These are phyloP conservation scores for Sphaceloma murrayae DNA, from an alignment of 2,329 filamentous ascomycete genomes.

Conservation along the genomic window DNA sequence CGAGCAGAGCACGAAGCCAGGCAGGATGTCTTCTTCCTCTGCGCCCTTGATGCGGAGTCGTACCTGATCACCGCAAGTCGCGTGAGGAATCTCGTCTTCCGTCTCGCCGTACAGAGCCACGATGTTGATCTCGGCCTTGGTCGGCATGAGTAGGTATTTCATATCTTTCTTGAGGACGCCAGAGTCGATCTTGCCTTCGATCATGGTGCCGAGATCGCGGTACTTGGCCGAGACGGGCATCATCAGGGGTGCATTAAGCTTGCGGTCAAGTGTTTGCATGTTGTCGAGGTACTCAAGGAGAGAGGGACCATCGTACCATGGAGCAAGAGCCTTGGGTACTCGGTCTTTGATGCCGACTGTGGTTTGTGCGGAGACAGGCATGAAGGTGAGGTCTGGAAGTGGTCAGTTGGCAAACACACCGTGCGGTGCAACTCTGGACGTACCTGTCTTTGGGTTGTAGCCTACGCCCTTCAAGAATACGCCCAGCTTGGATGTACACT, in stretches of 20 bases:
- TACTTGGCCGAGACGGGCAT: conserved; percentile 97
- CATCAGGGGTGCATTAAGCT: conserved; percentile 97
- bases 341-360: conserved; percentile 81
- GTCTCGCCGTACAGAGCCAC: conserved; percentile 88
- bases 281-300: conserved; percentile 90
- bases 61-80: conserved; percentile 89
- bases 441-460: conserved; percentile 73
- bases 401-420: conserved; percentile 15
- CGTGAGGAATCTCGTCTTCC: conserved; percentile 76
- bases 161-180: conserved; percentile 87
- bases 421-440: too few species aligned
- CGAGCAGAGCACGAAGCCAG: conserved; percentile 92
- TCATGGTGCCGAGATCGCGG: conserved; percentile 91
- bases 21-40: conserved; percentile 93
- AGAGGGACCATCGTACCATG: conserved; percentile 84
- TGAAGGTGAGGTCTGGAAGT: conserved; percentile 66
- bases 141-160: conserved; percentile 89
- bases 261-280: conserved; percentile 88
- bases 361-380: conserved; percentile 90
- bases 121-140: conserved; percentile 70
- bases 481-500: conserved; percentile 81
- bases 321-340: conserved; percentile 62
- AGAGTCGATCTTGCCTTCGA: conserved; percentile 94
- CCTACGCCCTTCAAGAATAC: conserved; percentile 85
- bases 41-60: conserved; percentile 85